phyloP scores from a whole-genome alignment of 495 filamentous ascomycete species.

The Daldinia concentrica region DNA sequence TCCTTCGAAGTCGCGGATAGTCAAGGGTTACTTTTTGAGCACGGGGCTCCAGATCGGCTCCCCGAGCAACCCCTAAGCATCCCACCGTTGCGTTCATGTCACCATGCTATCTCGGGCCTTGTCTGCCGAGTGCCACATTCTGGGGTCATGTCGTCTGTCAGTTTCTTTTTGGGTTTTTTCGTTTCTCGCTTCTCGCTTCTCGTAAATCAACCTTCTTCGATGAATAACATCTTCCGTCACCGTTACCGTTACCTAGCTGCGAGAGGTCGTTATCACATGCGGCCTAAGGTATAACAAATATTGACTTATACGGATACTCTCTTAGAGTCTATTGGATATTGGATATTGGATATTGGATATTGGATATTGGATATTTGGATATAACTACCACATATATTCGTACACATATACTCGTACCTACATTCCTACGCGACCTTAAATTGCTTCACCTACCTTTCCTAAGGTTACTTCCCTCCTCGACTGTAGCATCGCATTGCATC shows the following conservation, averaged over 20 bases:
- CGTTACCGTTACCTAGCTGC: constrained; percentile 4
- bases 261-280: constrained; percentile 29
- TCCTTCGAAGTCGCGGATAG: constrained; percentile 1
- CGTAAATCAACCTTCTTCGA: constrained; percentile 22
- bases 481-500: constrained; percentile 41
- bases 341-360: too few relatives aligned
- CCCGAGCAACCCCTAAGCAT: constrained; percentile 33
- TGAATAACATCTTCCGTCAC: constrained; percentile 25
- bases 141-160: constrained; percentile 40
- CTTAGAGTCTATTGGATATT: too few relatives aligned
- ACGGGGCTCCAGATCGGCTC: constrained; percentile 40
- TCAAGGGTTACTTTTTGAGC: constrained; percentile 24
- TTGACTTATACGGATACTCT: not conserved
- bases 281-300: not conserved
- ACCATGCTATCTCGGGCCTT: constrained; percentile 45
- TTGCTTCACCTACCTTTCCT: constrained; percentile 19
- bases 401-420: constrained; percentile 14
- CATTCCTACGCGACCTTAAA: not conserved
- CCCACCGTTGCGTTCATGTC: constrained; percentile 40
- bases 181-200: constrained; percentile 21
- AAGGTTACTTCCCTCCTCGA: constrained; percentile 5
- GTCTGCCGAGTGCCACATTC: constrained; percentile 43
- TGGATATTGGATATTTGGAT: too few relatives aligned
- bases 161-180: constrained; percentile 1
- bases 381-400: not conserved